Conservation (phyloP, 2,329 filamentous ascomycete genomes). For the Phialophora tarda region DNA sequence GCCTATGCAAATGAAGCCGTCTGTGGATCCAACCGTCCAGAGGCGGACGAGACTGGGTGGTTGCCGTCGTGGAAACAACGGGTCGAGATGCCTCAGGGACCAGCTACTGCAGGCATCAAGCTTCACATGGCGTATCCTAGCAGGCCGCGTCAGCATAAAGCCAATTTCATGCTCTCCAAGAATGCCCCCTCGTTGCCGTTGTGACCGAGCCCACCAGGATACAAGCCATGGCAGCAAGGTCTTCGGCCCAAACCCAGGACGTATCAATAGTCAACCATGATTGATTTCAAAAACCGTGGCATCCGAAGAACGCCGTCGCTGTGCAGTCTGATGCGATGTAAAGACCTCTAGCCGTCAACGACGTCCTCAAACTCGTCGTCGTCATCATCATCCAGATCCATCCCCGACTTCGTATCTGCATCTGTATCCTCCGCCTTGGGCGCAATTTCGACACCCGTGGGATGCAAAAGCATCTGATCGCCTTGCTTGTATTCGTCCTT, state of each 20-base stretch:
- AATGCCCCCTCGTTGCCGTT: background rate
- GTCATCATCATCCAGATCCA: conserved; percentile 34
- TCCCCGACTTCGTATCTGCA: conserved; percentile 35
- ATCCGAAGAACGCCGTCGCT: background rate
- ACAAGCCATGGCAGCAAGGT: background rate
- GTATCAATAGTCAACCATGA: background rate
- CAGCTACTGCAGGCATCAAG: background rate
- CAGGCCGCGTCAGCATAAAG: background rate
- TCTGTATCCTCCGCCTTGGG: conserved; percentile 39
- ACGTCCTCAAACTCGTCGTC: conserved; percentile 40
- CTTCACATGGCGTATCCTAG: background rate
- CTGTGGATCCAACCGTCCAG: no score
- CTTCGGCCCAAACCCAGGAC: background rate
- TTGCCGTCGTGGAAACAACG: background rate
- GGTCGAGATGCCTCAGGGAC: background rate
- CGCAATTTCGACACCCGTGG: conserved; percentile 30
- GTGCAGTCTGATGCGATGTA: background rate
- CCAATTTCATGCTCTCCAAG: background rate
- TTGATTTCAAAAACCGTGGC: background rate
- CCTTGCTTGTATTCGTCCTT: conserved; percentile 46
- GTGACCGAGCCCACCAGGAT: background rate
- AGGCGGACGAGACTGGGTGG: background rate
- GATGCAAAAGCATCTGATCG: conserved; percentile 41
- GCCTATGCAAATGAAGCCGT: background rate
- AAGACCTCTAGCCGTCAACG: background rate